A percentile compares a stretch with the other conserved stretches of the same genome.
These are phyloP conservation scores for Pseudodiploospora longispora DNA, from an alignment of 2,329 filamentous ascomycete species.

Conservation along the genomic window DNA sequence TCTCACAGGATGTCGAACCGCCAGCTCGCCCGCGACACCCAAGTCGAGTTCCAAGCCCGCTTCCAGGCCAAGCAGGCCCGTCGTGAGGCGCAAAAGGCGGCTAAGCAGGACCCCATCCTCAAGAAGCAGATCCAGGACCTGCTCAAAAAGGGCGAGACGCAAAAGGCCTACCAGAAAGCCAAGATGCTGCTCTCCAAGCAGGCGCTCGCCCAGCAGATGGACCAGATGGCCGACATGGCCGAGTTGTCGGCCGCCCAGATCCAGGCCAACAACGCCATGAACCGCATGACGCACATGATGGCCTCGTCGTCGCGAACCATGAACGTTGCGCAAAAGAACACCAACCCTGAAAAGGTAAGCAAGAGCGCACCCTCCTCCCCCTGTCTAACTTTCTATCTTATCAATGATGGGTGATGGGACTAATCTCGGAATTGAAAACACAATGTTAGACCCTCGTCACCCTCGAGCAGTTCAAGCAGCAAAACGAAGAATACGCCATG, in stretches of 20 bases:
- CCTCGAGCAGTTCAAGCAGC: slow-evolving; percentile 52
- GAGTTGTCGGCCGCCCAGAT: slow-evolving; percentile 53
- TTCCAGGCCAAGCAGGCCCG: slow-evolving; percentile 57
- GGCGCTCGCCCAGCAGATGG: slow-evolving; percentile 55
- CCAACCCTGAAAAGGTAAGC: slow-evolving; percentile 49
- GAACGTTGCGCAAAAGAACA: slow-evolving; percentile 48
- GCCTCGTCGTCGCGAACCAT: slow-evolving; percentile 50
- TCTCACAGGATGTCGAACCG: slow-evolving; percentile 45
- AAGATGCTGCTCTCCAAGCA: slow-evolving; percentile 55
- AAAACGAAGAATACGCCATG: slow-evolving; percentile 58
- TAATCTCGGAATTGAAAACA: background rate
- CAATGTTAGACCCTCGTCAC: slow-evolving; percentile 44
- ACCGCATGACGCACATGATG: slow-evolving; percentile 59
- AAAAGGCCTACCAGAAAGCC: slow-evolving; percentile 55
- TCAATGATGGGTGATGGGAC: background rate
- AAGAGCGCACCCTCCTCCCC: background rate
- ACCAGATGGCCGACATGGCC: slow-evolving; percentile 57
- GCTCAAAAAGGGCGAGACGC: slow-evolving; percentile 55
- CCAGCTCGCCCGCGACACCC: slow-evolving; percentile 52
- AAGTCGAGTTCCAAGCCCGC: slow-evolving; percentile 55
- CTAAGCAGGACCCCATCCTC: slow-evolving; percentile 51
- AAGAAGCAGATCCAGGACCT: slow-evolving; percentile 58
- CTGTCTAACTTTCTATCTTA: background rate
- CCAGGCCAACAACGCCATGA: slow-evolving; percentile 57
- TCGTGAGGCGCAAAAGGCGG: slow-evolving; percentile 51